Percentiles rank a stretch among this genome's conserved stretches.
Evolutionary conservation across 441 rosid species (phyloP).

Genomic region (Adansonia gregorii): DNA sequence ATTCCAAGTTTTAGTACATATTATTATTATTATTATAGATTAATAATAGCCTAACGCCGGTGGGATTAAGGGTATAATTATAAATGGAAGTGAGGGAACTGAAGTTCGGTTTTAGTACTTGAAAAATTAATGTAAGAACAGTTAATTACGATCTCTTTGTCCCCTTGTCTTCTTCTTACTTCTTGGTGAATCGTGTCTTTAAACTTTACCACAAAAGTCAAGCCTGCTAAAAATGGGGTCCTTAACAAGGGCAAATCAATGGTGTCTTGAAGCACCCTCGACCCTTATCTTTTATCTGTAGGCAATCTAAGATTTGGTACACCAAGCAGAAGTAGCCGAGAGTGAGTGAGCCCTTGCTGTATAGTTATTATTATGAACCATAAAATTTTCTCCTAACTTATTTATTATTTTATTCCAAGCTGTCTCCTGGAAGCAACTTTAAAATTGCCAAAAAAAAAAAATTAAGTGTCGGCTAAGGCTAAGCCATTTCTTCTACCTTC

Average conservation of each 20-base stretch:
- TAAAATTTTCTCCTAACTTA: not conserved
- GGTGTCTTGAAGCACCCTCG: not conserved
- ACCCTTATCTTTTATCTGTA: not conserved
- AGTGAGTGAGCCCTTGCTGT: not conserved
- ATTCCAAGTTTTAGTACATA: too few species aligned
- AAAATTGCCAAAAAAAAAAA: not conserved
- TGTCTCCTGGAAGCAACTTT: constrained; percentile 6
- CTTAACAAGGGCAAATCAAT: not conserved
- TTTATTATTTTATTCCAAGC: not conserved
- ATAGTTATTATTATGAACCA: not conserved
- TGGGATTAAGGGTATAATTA: not conserved
- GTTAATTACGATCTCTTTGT: not conserved
- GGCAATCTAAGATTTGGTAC: not conserved
- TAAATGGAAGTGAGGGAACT: not conserved
- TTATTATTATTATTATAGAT: too few species aligned
- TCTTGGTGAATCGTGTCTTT: not conserved
- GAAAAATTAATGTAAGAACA: not conserved
- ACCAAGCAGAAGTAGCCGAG: not conserved
- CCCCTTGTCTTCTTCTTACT: not conserved
- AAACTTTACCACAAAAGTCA: not conserved
- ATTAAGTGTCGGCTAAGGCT: constrained; percentile 6
- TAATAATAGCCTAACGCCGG: too few species aligned
- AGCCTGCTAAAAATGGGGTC: not conserved
- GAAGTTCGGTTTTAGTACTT: not conserved
- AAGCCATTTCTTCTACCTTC: not conserved